These are phyloP conservation scores for Termitomyces sp. DNA, from an alignment of 768 basidiomycete genomes.

Conservation along the genomic window DNA sequence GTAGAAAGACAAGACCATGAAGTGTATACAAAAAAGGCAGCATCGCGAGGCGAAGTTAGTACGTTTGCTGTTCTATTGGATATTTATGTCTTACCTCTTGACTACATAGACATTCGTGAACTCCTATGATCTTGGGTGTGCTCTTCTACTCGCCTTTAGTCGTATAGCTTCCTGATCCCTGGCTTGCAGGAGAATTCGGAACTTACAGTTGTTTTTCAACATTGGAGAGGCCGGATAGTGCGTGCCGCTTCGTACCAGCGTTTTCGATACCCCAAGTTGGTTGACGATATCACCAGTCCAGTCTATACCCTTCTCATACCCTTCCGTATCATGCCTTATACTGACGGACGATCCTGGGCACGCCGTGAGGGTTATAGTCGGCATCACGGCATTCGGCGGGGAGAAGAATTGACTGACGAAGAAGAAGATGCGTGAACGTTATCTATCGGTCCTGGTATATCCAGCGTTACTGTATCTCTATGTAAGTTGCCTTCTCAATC, in stretches of 20 bases:
- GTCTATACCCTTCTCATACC: constrained; percentile 79
- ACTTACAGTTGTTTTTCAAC: constrained; percentile 86
- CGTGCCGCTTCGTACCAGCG: constrained; percentile 23
- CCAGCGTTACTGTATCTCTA: not conserved
- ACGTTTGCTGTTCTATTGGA: not conserved
- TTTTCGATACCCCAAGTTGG: not conserved
- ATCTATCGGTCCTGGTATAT: not conserved
- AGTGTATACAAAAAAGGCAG: constrained; percentile 66
- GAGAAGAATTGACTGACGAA: constrained; percentile 89
- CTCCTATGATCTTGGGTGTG: constrained; percentile 84
- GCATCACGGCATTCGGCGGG: constrained; percentile 58
- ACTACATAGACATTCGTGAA: constrained; percentile 67
- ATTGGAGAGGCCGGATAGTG: constrained; percentile 77
- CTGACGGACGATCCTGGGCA: constrained; percentile 81
- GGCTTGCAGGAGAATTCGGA: constrained; percentile 43
- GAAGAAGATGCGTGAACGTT: constrained; percentile 38
- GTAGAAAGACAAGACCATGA: constrained; percentile 90
- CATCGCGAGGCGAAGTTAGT: constrained; percentile 61
- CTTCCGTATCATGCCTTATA: constrained; percentile 70
- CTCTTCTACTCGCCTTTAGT: not conserved
- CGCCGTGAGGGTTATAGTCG: constrained; percentile 57
- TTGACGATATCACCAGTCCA: constrained; percentile 40
- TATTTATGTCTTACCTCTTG: not conserved
- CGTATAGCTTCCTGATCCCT: not conserved
- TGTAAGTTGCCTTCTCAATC: not conserved